Percentiles rank a stretch among this genome's conserved stretches.
phyloP scores from a whole-genome alignment of 1,139 yeast species.

The Hyphopichia buzzinii region DNA sequence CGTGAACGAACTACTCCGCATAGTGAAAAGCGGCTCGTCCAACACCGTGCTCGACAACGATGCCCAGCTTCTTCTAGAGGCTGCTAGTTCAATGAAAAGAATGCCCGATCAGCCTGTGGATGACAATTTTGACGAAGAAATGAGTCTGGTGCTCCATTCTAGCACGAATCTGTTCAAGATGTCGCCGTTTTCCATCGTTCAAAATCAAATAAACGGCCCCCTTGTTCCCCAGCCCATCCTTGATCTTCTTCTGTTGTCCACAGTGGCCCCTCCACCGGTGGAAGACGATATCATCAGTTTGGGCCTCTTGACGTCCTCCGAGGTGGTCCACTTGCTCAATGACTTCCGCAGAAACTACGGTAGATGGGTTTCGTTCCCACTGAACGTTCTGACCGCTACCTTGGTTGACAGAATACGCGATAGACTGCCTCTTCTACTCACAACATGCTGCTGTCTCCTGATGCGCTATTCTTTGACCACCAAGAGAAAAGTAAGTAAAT shows the following conservation, averaged over 20 bases:
- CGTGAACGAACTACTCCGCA: conserved; percentile 27
- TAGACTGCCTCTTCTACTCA: conserved; percentile 60
- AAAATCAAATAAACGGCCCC: conserved; percentile 26
- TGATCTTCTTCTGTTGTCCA: conserved; percentile 33
- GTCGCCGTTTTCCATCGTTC: conserved; percentile 51
- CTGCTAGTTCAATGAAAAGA: conserved; percentile 25
- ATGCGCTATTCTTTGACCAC: conserved; percentile 43
- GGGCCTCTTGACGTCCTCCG: conserved; percentile 49
- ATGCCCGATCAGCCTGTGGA: conserved; percentile 4
- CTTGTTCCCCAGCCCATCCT: conserved; percentile 45
- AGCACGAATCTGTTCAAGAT: conserved; percentile 42
- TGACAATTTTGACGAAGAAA: conserved; percentile 9
- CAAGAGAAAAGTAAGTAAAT: conserved; percentile 19
- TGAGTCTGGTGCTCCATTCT: conserved; percentile 30
- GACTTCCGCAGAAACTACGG: conserved; percentile 69
- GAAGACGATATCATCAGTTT: conserved; percentile 44
- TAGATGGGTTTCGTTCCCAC: conserved; percentile 76
- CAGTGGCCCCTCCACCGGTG: conserved; percentile 5
- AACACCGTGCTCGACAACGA: conserved; percentile 15
- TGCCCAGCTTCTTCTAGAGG: conserved; percentile 25
- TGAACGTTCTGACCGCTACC: conserved; percentile 45
- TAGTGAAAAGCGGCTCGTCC: conserved; percentile 14
- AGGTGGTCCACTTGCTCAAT: conserved; percentile 50
- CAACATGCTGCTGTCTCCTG: conserved; percentile 64
- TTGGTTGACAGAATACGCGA: conserved; percentile 51